Percentiles rank a stretch among this genome's conserved stretches.
Evolutionary conservation across 2,329 filamentous ascomycete species (phyloP).

Genomic region (Pseudogymnoascus sp.): DNA sequence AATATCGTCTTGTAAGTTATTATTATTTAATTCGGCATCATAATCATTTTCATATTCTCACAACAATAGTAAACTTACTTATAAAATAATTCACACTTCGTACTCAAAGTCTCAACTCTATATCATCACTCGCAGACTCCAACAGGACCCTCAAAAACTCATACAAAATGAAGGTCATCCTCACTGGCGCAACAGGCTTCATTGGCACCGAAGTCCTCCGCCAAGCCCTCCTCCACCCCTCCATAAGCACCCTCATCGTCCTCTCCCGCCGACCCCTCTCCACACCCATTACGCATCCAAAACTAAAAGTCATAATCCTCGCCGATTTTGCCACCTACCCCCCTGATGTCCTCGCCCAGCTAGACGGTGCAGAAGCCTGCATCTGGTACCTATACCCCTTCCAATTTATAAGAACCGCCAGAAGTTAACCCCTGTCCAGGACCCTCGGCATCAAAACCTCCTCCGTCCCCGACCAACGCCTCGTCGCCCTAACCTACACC

Average conservation of each 20-base stretch:
- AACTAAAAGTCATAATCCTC: slow-evolving; percentile 42
- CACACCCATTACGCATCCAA: slow-evolving; percentile 36
- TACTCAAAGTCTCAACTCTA: not conserved
- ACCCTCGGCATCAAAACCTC: slow-evolving; percentile 7
- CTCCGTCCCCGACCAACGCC: not conserved
- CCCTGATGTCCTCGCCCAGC: slow-evolving; percentile 32
- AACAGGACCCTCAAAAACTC: not conserved
- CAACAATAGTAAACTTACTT: not conserved
- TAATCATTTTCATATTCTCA: not conserved
- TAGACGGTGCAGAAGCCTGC: slow-evolving; percentile 37
- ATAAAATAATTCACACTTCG: not conserved
- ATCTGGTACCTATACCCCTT: slow-evolving; percentile 33
- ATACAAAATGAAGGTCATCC: slow-evolving; percentile 47
- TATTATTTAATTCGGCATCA: not conserved
- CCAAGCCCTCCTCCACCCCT: slow-evolving; percentile 40
- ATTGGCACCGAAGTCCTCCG: slow-evolving; percentile 46
- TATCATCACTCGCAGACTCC: not conserved
- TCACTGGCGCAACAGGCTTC: slow-evolving; percentile 49
- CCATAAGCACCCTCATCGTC: slow-evolving; percentile 43
- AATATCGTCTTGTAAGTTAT: not conserved
- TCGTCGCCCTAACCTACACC: not conserved
- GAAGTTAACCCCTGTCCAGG: not conserved
- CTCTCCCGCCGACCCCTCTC: slow-evolving; percentile 43
- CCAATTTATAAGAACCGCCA: not conserved
- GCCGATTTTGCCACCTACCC: slow-evolving; percentile 47